Base-by-base conservation (phyloP, 257 asterid genomes). In the Penstemon barbatus region DNA sequence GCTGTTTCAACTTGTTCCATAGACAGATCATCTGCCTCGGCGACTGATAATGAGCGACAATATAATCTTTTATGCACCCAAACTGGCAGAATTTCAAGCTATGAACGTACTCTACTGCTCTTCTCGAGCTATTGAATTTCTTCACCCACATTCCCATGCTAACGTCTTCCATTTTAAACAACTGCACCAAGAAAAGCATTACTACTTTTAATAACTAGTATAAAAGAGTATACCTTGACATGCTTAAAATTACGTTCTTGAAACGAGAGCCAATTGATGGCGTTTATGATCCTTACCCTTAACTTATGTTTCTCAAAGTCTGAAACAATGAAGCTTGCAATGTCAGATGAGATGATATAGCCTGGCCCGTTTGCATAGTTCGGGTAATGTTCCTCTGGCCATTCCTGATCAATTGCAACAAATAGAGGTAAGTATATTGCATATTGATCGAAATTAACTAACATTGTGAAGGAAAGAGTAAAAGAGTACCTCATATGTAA, bases 311-410 rank as follows among this genome's bases (percentile, higher is more conserved):
- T 75, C 70, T 77, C 86, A 57, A 84, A 91, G 67, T 85, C 96
- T 9, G 96, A 78, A 58, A 85, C 77, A 60, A 93, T 56, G 67
- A 65, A 80, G 65, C 81, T 84, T 54, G 92, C 99, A 38, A 93
- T 88, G 79, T 90, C 96, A 13, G 86, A 78, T 40, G 99, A 90
- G 75, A 93, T 75, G 50, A 90, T 81, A 81, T 93, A 93, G 57
- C 96, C 97, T 4, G 99, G 99, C 58, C 99, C 99, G 66, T 93
- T 93, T 61, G 99, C 97, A 57, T 93, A 93, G 44, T 96, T 87
- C 42, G 97, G 99, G 63, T 93, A 93, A 55, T 79, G 83, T 82
- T 85, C 96, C 90, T 87, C 97, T 6, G 96, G 99, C 99, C 99
- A 93, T 76, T 93, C 97, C 99, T 90, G 83, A 15, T 15, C 18